Base-by-base conservation (phyloP, 2,329 filamentous ascomycete species). In the Nannizziopsis arthrosporioides region DNA sequence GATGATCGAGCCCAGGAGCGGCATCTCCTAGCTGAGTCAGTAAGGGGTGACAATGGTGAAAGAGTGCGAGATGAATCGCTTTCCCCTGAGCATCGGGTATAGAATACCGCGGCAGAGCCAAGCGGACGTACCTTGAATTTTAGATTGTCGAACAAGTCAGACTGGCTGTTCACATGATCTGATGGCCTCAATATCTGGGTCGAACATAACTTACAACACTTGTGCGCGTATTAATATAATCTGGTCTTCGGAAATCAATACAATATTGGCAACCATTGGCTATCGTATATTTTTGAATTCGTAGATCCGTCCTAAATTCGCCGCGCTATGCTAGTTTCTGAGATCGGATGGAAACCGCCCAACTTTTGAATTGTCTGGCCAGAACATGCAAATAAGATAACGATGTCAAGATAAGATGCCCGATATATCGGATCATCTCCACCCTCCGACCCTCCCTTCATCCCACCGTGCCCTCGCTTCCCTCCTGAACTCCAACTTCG, bases 381-480 rank as follows among this genome's bases (percentile, higher is more conserved):
- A 42, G 22, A 32, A 39, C 19, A 44, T n/a, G 40, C 35, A 31
- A 8, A 12, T 48, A n/a, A n/a, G 35, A 14, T 42, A 36, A 41
- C 3, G 8, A 12, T 38, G 2, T 27, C n/a, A 27, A 27, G 22
- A 42, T 5, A 47, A 41, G 10, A 47, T 34, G 15, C 10, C 12
- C 12, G 46, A 8, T n/a, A 42, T 31, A 37, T 27, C 42, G 7
- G 7, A 7, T 27, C 71, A 90, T 60, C 90, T 78, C 92, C 92
- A 96, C 0, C 92, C 92, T 9, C 90, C 90, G 31, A 96, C 90
- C 56, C 90, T 75, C 18, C 90, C 88, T 67, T 96, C 90, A 63
- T 96, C 92, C 92, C 92, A 96, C 57, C 92, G 76, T 59, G 88
- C 84, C 66, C 89, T 94, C 55, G 86, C 78, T 70, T 96, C 92